Evolutionary conservation across 1,284 basidiomycete genomes (phyloP).

Genomic region (Pholiota adiposa): DNA sequence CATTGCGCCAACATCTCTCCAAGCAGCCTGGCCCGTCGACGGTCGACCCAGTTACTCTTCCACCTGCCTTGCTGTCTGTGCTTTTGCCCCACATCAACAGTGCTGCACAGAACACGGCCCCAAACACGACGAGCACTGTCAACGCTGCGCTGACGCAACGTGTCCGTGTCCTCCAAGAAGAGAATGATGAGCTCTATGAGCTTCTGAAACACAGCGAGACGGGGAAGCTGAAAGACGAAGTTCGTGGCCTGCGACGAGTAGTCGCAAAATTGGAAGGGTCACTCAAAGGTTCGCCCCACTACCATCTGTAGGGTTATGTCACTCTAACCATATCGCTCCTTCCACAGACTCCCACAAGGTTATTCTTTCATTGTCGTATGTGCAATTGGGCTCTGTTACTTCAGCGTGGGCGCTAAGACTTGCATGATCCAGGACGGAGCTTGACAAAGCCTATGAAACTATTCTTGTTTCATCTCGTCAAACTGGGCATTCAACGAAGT

Average conservation of each 20-base stretch:
- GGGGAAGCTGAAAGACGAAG: constrained; percentile 78
- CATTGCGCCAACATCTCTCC: constrained; percentile 64
- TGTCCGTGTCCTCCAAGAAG: constrained; percentile 72
- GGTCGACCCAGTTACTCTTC: constrained; percentile 65
- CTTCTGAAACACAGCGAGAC: constrained; percentile 72
- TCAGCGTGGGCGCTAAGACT: constrained; percentile 16
- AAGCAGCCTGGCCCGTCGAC: constrained; percentile 60
- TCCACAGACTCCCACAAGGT: constrained; percentile 74
- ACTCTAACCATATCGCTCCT: not conserved
- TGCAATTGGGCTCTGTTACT: constrained; percentile 21
- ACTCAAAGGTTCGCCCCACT: constrained; percentile 62
- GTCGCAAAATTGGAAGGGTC: constrained; percentile 72
- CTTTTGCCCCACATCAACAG: constrained; percentile 66
- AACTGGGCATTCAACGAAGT: constrained; percentile 37
- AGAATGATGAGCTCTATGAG: constrained; percentile 82
- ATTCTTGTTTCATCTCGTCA: constrained; percentile 50
- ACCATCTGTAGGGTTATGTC: not conserved
- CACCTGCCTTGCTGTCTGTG: constrained; percentile 67
- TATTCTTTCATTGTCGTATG: constrained; percentile 73
- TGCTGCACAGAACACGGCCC: constrained; percentile 34
- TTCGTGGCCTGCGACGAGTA: constrained; percentile 64
- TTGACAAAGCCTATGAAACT: constrained; percentile 72
- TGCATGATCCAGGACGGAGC: constrained; percentile 51
- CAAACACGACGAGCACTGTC: constrained; percentile 63
- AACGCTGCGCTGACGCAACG: constrained; percentile 73